phyloP scores from a whole-genome alignment of 352 stramenopile species.

The Globisporangium apiculatum region DNA sequence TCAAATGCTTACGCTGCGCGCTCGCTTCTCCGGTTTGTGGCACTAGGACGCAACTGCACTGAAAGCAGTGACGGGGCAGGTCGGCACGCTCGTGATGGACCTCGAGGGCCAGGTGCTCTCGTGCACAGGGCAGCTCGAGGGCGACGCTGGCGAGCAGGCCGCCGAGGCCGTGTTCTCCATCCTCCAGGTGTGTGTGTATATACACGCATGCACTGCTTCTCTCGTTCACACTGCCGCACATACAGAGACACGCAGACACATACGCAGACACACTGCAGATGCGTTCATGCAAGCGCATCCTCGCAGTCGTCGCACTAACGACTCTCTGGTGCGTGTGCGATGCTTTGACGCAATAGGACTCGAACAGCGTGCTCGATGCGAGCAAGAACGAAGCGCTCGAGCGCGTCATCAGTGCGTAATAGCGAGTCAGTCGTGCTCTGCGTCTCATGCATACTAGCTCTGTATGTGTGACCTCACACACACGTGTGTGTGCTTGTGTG shows the following conservation, averaged over 20 bases:
- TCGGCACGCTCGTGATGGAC: constrained; percentile 57
- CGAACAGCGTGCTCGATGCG: constrained; percentile 42
- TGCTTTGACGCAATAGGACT: constrained; percentile 22
- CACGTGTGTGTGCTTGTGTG: neutral
- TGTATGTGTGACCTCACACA: neutral
- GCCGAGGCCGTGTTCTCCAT: constrained; percentile 61
- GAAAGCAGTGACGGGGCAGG: constrained; percentile 38
- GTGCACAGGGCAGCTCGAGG: constrained; percentile 49
- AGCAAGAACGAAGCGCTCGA: constrained; percentile 55
- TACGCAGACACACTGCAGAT: neutral
- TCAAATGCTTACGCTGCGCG: too few species aligned
- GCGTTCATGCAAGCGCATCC: too few species aligned
- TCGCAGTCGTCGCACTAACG: neutral
- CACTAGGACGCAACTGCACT: constrained; percentile 46
- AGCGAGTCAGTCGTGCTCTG: neutral
- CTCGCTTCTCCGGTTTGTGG: too few species aligned
- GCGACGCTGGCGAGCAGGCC: constrained; percentile 37
- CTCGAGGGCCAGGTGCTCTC: constrained; percentile 53
- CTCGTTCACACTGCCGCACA: neutral
- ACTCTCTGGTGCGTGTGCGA: neutral
- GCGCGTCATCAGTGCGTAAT: constrained; percentile 42
- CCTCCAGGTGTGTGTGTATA: constrained; percentile 25
- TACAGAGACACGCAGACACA: too few species aligned
- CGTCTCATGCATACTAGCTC: neutral
- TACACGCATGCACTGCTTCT: neutral